Conservation (phyloP, 306 rosid genomes). For the Cucurbita ficifolia region DNA sequence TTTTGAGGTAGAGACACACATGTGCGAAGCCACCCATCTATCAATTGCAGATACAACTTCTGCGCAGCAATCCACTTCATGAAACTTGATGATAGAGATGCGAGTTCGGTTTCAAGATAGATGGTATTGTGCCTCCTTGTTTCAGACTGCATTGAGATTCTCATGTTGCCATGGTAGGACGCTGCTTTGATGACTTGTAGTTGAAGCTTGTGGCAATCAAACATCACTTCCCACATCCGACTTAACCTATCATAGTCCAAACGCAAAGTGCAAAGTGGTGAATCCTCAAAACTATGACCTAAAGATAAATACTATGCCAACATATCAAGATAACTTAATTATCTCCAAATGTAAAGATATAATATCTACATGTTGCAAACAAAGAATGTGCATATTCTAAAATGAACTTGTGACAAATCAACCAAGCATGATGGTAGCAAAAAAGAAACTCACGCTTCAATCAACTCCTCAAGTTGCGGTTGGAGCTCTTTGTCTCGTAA, state of each 20-base stretch:
- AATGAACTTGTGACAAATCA: not conserved
- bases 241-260: slow-evolving; percentile 33
- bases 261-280: not conserved
- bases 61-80: slow-evolving; percentile 77
- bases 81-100: slow-evolving; percentile 41
- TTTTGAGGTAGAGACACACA: slow-evolving; percentile 39
- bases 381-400: not conserved
- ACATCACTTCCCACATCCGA: slow-evolving; percentile 93
- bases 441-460: slow-evolving; percentile 50
- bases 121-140: slow-evolving; percentile 40
- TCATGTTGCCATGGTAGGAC: slow-evolving; percentile 31
- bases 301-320: not conserved
- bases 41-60: slow-evolving; percentile 48
- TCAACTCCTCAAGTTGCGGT: slow-evolving; percentile 92
- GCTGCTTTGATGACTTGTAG: slow-evolving; percentile 47
- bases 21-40: slow-evolving; percentile 63
- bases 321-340: not conserved
- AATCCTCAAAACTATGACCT: not conserved
- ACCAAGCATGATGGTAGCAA: slow-evolving; percentile 2
- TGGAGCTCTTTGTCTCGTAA: slow-evolving; percentile 90
- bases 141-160: slow-evolving; percentile 49
- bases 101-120: slow-evolving; percentile 63
- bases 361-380: not conserved
- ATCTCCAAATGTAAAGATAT: not conserved
- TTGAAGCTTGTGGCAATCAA: slow-evolving; percentile 75